Conservation (phyloP, 139 green algal species). For the Astrephomene gubernaculifera region DNA sequence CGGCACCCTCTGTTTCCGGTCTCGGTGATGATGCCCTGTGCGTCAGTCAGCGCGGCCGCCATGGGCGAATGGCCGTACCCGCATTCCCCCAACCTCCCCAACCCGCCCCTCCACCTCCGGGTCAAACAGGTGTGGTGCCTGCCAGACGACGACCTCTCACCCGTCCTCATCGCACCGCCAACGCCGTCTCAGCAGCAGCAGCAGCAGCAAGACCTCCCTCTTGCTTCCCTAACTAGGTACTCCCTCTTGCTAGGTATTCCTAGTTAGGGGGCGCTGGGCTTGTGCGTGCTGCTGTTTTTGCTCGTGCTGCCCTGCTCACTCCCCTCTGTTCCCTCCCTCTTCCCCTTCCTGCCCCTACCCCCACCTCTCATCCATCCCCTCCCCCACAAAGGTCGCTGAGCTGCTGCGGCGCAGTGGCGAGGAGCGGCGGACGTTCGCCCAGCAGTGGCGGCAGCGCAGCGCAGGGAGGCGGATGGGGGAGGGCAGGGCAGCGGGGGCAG, state of each 20-base stretch:
- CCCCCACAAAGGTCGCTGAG: neutral
- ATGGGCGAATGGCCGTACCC: neutral
- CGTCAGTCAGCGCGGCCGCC: neutral
- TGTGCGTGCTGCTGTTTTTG: neutral
- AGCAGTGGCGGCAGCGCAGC: neutral
- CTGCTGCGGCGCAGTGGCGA: neutral
- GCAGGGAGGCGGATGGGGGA: too few species aligned
- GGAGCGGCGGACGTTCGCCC: neutral
- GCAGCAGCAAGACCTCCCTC: neutral
- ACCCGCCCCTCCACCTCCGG: too few species aligned
- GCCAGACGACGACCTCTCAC: neutral
- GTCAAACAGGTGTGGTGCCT: slow-evolving; percentile 29
- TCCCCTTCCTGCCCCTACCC: too few species aligned
- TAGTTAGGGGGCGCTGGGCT: neutral
- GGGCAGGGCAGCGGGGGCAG: too few species aligned
- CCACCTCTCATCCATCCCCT: too few species aligned
- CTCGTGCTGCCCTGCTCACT: neutral
- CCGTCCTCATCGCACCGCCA: neutral
- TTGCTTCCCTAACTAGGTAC: neutral
- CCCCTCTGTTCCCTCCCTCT: too few species aligned
- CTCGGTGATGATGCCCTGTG: neutral
- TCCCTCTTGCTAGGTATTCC: neutral
- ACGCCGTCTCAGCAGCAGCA: too few species aligned
- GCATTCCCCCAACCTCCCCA: neutral
- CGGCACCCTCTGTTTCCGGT: neutral